These are phyloP conservation scores for Psilocybe azurescens DNA, from an alignment of 768 basidiomycete genomes.

Conservation along the genomic window DNA sequence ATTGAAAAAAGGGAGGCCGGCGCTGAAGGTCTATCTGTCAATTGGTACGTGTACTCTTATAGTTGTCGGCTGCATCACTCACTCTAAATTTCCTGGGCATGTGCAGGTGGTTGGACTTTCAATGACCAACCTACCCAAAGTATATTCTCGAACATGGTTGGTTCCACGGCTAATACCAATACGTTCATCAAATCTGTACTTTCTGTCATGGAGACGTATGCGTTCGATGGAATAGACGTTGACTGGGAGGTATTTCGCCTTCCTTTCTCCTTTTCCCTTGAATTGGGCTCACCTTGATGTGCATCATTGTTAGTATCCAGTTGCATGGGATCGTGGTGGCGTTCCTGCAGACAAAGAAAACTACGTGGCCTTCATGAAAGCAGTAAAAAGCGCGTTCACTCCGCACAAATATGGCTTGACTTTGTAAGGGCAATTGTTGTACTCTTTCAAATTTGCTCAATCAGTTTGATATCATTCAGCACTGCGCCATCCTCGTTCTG, in stretches of 20 bases:
- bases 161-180: slow-evolving; percentile 18
- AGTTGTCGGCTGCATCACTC: too few relatives aligned
- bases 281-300: too few relatives aligned
- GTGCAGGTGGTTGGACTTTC: slow-evolving; percentile 5
- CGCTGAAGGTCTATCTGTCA: slow-evolving; percentile 28
- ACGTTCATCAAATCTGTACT: slow-evolving; percentile 25
- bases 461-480: background rate
- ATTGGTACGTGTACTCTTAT: slow-evolving; percentile 14
- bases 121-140: slow-evolving; percentile 23
- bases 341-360: slow-evolving; percentile 27
- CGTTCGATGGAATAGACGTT: slow-evolving; percentile 33
- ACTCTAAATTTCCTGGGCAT: too few relatives aligned
- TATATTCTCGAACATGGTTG: slow-evolving; percentile 27
- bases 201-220: slow-evolving; percentile 26
- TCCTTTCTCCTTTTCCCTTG: too few relatives aligned
- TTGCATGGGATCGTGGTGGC: slow-evolving; percentile 29
- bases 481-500: slow-evolving; percentile 32
- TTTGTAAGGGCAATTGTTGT: slow-evolving; percentile 4
- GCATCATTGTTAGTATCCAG: slow-evolving; percentile 28
- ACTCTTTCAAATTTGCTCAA: too few relatives aligned
- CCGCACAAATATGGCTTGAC: slow-evolving; percentile 27
- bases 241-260: too few relatives aligned
- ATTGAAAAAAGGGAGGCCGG: slow-evolving; percentile 26
- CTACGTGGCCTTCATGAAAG: slow-evolving; percentile 27
- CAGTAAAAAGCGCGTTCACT: slow-evolving; percentile 25